A percentile compares a stretch with the other conserved stretches of the same genome.
phyloP scores from a whole-genome alignment of 2,329 filamentous ascomycete species.

The Colletotrichum orchidophilum region DNA sequence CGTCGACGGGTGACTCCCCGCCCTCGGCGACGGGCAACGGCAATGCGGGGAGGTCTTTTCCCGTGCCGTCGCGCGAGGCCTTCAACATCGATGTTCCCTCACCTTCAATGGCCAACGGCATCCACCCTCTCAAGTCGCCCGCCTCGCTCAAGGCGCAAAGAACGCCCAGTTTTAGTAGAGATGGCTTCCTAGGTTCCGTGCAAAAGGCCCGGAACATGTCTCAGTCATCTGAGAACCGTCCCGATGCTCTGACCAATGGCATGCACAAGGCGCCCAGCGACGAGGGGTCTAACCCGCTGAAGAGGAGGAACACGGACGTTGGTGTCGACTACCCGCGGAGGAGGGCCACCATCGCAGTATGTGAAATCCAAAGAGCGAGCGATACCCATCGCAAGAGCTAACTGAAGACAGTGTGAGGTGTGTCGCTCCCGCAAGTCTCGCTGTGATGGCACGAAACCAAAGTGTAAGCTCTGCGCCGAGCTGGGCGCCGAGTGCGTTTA shows the following conservation, averaged over 20 bases:
- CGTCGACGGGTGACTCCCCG: constrained; percentile 63
- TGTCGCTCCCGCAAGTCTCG: constrained; percentile 83
- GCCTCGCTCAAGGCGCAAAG: constrained; percentile 57
- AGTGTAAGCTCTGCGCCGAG: constrained; percentile 85
- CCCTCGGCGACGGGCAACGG: constrained; percentile 50
- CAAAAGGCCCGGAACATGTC: constrained; percentile 65
- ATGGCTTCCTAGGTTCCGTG: constrained; percentile 62
- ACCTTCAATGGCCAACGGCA: constrained; percentile 55
- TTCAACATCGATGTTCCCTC: constrained; percentile 60
- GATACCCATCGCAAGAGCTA: constrained; percentile 9
- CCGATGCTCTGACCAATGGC: constrained; percentile 54
- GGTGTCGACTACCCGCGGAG: constrained; percentile 71
- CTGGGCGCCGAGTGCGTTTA: constrained; percentile 86
- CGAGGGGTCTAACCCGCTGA: constrained; percentile 66
- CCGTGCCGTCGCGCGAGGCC: constrained; percentile 55
- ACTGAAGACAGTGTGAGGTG: constrained; percentile 74
- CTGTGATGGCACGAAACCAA: constrained; percentile 82
- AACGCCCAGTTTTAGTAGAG: constrained; percentile 61
- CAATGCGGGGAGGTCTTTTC: constrained; percentile 53
- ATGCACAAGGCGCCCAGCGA: constrained; percentile 57
- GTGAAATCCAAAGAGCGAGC: constrained; percentile 40
- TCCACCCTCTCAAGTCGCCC: constrained; percentile 60
- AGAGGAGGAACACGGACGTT: constrained; percentile 69
- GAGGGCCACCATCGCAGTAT: constrained; percentile 72
- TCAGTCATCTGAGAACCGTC: constrained; percentile 60